phyloP scores from a whole-genome alignment of 164 flowering plant genomes.

The Kingdonia uniflora region DNA sequence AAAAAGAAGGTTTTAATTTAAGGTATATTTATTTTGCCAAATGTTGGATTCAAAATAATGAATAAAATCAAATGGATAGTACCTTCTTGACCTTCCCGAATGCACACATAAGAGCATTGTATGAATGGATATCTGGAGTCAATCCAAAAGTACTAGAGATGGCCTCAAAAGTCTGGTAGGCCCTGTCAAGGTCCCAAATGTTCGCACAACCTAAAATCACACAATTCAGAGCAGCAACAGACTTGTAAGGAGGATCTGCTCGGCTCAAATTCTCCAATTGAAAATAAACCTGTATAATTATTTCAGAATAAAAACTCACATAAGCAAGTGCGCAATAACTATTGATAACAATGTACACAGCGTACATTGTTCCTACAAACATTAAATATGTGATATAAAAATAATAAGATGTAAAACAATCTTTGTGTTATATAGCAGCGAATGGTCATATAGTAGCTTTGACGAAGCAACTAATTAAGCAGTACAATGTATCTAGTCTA shows the following conservation, averaged over 20 bases:
- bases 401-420: too few relatives aligned
- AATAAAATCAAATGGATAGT: slow-evolving; percentile 1
- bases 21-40: background rate
- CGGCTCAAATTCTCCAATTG: slow-evolving; percentile 86
- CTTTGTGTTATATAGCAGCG: too few relatives aligned
- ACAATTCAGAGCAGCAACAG: slow-evolving; percentile 93
- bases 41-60: background rate
- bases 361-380: too few relatives aligned
- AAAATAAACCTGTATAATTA: slow-evolving; percentile 62
- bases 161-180: slow-evolving; percentile 90
- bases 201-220: slow-evolving; percentile 87
- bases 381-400: too few relatives aligned
- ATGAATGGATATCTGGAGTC: slow-evolving; percentile 79
- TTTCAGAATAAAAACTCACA: slow-evolving; percentile 2
- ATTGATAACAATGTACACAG: too few relatives aligned
- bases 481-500: too few relatives aligned
- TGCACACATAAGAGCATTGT: slow-evolving; percentile 82
- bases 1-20: background rate
- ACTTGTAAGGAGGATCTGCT: slow-evolving; percentile 81
- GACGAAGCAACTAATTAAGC: too few relatives aligned
- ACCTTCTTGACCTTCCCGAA: slow-evolving; percentile 93
- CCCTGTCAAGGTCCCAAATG: slow-evolving; percentile 92
- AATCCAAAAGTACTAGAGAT: slow-evolving; percentile 54
- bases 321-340: too few relatives aligned
- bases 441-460: too few relatives aligned